Base-by-base conservation (phyloP, 106 monocot genomes). In the Agapanthus africanus region DNA sequence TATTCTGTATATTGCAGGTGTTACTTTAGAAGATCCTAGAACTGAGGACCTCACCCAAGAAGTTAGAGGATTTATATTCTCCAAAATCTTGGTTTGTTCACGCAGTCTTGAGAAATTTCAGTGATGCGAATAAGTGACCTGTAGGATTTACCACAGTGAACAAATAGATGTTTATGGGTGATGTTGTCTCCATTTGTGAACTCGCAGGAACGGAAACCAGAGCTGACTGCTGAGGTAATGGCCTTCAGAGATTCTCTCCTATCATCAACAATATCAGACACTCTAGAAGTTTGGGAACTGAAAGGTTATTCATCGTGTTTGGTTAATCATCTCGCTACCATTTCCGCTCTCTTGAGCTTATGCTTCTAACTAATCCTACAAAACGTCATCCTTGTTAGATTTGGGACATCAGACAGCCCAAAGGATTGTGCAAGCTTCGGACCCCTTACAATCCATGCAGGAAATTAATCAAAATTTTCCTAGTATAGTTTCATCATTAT, bases 381-480 rank as follows among this genome's bases (percentile, higher is more conserved):
- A 1, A 36, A 33, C 67, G 4, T 23, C 46, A 54, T 68, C 50
- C 40, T 66, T 42, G 49, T 41, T 80, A 95, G 95, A 95, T 75
- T 71, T 95, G 74, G 95, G 95, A 18, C 88, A 95, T 73, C 95
- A 95, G 71, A 91, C 95, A 59, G 83, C 82, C 37, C 95, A 95
- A 72, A 91, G 88, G 44, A 89, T 95, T 70, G 69, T 95, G 57
- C 95, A 95, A 74, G 91, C 86, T 68, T 95, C 82, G 49, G 91
- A 95, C 71, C 95, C 95, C 15, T 80, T 95, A 73, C 88, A 84
- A 56, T 77, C 95, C 51, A 95, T 95, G 91, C 91, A 91, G 60
- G 91, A 95, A 80, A 95, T 95, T 49, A 95, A 86, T 61, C 95
- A 95, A 67, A 95, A 95, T 69, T 95, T 95, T 66, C 95, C 95